Conservation (phyloP, 1,284 basidiomycete genomes). For the Ceratobasidium sp. region DNA sequence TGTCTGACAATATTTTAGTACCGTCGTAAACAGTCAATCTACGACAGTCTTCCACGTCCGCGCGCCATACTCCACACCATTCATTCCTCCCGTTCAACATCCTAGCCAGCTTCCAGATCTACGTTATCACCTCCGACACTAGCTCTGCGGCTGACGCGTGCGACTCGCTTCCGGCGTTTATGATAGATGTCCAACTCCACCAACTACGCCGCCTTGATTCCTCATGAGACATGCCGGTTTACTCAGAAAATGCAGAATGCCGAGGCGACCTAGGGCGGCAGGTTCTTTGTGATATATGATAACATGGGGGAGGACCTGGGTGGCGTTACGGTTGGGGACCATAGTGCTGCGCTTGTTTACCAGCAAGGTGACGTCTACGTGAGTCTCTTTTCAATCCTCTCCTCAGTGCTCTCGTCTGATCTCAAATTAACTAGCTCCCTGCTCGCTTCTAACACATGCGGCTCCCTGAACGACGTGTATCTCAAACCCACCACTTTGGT, state of each 20-base stretch:
- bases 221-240: conserved; percentile 68
- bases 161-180: conserved; percentile 69
- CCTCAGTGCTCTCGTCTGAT: conserved; percentile 52
- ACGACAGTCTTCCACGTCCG: conserved; percentile 41
- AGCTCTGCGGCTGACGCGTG: conserved; percentile 67
- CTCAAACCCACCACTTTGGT: conserved; percentile 72
- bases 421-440: conserved; percentile 50
- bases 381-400: conserved; percentile 48
- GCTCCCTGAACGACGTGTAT: conserved; percentile 72
- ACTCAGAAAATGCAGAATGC: conserved; percentile 66
- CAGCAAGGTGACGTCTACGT: conserved; percentile 56
- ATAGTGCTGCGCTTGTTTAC: conserved; percentile 47
- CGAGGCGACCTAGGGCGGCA: conserved; percentile 65
- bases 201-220: conserved; percentile 64
- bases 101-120: conserved; percentile 47
- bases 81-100: neutral
- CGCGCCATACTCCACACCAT: neutral
- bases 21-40: conserved; percentile 27
- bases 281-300: conserved; percentile 66
- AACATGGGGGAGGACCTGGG: conserved; percentile 21
- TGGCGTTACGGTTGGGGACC: conserved; percentile 36
- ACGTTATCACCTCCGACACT: conserved; percentile 53
- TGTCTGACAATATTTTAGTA: neutral
- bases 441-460: conserved; percentile 69
- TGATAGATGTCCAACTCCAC: conserved; percentile 70